These are phyloP conservation scores for Solanum okadae DNA, from an alignment of 257 asterid species.

Conservation along the genomic window DNA sequence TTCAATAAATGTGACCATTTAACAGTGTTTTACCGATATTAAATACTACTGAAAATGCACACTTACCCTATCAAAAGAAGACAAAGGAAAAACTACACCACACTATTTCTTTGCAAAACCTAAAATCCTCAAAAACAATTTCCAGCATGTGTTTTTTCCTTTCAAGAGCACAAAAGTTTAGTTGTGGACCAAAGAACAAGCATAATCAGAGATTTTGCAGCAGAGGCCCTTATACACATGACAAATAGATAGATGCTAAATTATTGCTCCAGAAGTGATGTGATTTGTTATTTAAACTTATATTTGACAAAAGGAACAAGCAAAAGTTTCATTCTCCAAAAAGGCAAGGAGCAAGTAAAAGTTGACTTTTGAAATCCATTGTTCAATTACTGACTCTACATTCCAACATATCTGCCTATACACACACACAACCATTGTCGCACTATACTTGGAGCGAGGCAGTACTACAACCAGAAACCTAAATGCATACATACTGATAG, in stretches of 20 bases:
- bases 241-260: background rate
- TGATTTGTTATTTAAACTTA: background rate
- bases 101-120: background rate
- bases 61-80: background rate
- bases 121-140: background rate
- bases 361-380: background rate
- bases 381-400: background rate
- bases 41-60: background rate
- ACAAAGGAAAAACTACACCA: background rate
- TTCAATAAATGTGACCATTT: background rate
- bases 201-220: background rate
- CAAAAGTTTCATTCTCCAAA: background rate
- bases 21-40: background rate
- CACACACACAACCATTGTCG: background rate
- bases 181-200: background rate
- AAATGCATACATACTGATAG: background rate
- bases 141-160: background rate
- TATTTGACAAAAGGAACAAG: background rate
- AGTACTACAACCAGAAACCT: background rate
- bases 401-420: background rate
- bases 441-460: background rate
- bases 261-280: background rate
- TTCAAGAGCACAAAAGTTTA: background rate
- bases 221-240: background rate
- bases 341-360: background rate